Evolutionary conservation across 208 protist species (phyloP).

Genomic region (Acanthamoeba triangularis): DNA sequence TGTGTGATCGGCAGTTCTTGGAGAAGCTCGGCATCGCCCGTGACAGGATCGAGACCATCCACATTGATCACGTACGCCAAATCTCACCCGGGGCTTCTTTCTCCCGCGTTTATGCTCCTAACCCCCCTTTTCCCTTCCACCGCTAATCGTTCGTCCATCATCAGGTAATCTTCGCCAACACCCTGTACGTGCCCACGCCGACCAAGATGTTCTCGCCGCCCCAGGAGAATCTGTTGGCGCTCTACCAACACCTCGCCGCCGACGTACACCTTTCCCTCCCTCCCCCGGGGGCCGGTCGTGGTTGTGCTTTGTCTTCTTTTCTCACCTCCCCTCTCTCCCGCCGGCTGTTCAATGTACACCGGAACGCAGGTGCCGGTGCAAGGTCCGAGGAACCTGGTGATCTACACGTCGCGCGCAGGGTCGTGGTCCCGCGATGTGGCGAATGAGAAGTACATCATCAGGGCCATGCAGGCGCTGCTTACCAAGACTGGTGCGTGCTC

Average conservation of each 20-base stretch:
- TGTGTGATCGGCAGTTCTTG: not conserved
- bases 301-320: no score
- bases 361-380: not conserved
- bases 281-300: no score
- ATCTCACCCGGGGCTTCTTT: not conserved
- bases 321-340: not conserved
- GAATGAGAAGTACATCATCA: not conserved
- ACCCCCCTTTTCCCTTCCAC: no score
- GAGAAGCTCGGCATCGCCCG: not conserved
- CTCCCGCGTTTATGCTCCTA: no score
- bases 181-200: conserved; percentile 15
- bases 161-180: conserved; percentile 2
- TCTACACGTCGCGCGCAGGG: not conserved
- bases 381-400: not conserved
- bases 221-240: not conserved
- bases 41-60: not conserved
- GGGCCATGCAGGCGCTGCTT: not conserved
- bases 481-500: not conserved
- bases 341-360: no score
- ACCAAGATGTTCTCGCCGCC: not conserved
- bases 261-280: no score
- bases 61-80: not conserved
- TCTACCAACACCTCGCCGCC: not conserved
- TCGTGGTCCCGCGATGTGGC: not conserved
- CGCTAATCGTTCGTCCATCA: no score